Evolutionary conservation across 768 basidiomycete species (phyloP), one percentile per base, ranked within the genome.

Genomic region (Amanita phalloides): DNA sequence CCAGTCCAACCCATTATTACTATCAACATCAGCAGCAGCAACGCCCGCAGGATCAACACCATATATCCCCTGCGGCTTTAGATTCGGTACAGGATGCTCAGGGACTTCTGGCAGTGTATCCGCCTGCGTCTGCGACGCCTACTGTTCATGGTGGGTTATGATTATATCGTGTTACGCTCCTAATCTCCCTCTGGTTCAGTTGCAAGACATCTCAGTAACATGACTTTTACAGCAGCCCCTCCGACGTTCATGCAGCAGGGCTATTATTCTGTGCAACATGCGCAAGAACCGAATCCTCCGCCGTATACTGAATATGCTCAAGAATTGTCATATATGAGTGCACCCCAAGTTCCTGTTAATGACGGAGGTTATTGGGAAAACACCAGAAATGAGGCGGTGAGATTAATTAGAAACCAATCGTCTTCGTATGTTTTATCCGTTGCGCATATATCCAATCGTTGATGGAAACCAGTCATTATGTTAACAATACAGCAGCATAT

Each of bases 51-150:
- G 51, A 45, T n/a, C 42, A 48, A 32, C 46, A 54, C n/a, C 37
- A 38, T 17, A 30, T 21, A 23, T 55, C 61, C 9, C 47, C 54
- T 45, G 59, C 61, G 37, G 63, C 64, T 8, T 58, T 71, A 33
- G 75, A 81, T 62, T 70, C 81, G 4, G 81, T 81, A 3, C 81
- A 85, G 46, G 79, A 81, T 63, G 81, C 84, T 2, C 86, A 86
- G 55, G 67, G 75, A 48, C 65, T 90, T 23, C 71, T 86, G 43
- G 76, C 79, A 3, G 70, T 76, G 32, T 90, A 87, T 63, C 84
- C 88, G 36, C 74, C 83, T 59, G 83, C 83, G 36, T 88, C 86
- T 54, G 81, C 83, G 25, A 85, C 82, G 3, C 86, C 86, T n/a
- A 77, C 85, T 6, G 72, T 79, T 35, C 87, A 90, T 61, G 85